Percentiles rank a stretch among this genome's conserved stretches.
phyloP scores from a whole-genome alignment of 176 grass and related monocot species.

The Hsuehochloa calcarea region DNA sequence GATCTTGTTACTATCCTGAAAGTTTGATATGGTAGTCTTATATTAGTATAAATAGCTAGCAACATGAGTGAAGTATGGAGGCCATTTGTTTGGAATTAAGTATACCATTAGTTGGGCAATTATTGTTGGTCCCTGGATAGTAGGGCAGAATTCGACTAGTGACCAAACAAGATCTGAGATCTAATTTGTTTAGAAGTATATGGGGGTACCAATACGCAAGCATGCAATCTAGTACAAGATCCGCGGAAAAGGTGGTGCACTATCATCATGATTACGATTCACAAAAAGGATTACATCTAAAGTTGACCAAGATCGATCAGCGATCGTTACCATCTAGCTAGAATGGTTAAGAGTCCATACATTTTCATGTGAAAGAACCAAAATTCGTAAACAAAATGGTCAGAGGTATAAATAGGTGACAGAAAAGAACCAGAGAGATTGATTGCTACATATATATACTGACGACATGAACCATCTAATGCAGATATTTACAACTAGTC shows the following conservation, averaged over 20 bases:
- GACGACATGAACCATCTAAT: not conserved
- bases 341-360: not conserved
- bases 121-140: constrained; percentile 43
- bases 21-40: constrained; percentile 7
- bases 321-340: not conserved
- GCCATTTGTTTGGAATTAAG: constrained; percentile 22
- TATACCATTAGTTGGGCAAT: constrained; percentile 28
- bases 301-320: not conserved
- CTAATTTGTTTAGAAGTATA: constrained; percentile 16
- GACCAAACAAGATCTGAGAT: constrained; percentile 43
- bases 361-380: not conserved
- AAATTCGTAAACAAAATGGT: not conserved
- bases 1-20: not conserved
- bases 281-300: constrained; percentile 1
- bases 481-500: constrained; percentile 5
- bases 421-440: not conserved
- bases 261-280: not conserved
- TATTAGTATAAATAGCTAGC: not conserved
- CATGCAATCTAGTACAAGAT: constrained; percentile 52
- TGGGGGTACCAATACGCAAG: constrained; percentile 15
- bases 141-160: constrained; percentile 28
- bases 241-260: not conserved
- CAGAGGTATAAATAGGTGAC: not conserved
- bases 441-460: not conserved
- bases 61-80: constrained; percentile 13